These are phyloP conservation scores for Pseudonitzschia pungens DNA, from an alignment of 108 stramenopile genomes.

Conservation along the genomic window DNA sequence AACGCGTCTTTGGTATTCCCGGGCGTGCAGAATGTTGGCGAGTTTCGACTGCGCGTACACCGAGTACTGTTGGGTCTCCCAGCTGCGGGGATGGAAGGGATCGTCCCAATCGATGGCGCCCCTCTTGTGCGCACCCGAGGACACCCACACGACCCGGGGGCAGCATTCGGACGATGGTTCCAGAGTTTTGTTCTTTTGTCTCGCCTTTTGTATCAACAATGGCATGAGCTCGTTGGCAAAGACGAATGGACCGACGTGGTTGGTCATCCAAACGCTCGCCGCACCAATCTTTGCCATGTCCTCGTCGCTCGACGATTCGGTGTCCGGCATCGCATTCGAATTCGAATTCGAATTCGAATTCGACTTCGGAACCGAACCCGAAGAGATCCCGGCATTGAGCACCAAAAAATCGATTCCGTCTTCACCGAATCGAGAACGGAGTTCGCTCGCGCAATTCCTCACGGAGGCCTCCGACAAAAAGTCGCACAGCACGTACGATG, in stretches of 20 bases:
- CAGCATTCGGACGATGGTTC: neutral
- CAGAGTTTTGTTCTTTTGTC: no score
- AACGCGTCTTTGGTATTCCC: constrained; percentile 9
- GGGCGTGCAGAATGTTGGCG: constrained; percentile 15
- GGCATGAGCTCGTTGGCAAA: constrained; percentile 16
- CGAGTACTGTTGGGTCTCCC: no score
- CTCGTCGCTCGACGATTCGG: neutral
- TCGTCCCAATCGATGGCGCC: constrained; percentile 8
- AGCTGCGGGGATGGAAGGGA: constrained; percentile 8
- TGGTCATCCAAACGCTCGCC: constrained; percentile 19
- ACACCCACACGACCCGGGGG: constrained; percentile 13
- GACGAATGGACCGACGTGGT: constrained; percentile 12
- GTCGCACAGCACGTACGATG: constrained; percentile 3
- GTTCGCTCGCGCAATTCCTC: neutral
- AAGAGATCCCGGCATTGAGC: constrained; percentile 6
- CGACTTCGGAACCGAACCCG: neutral
- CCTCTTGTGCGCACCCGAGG: constrained; percentile 19
- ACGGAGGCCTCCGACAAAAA: constrained; percentile 9
- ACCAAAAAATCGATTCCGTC: constrained; percentile 15
- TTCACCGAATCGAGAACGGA: neutral
- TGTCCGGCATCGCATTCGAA: neutral
- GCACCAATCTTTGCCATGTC: neutral
- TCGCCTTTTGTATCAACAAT: neutral
- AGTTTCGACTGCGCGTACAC: constrained; percentile 16
- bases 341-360: neutral